Evolutionary conservation across 129 eudicot genomes (phyloP), one percentile per base, ranked within the genome.

Genomic region (Ambrosia trifida): DNA sequence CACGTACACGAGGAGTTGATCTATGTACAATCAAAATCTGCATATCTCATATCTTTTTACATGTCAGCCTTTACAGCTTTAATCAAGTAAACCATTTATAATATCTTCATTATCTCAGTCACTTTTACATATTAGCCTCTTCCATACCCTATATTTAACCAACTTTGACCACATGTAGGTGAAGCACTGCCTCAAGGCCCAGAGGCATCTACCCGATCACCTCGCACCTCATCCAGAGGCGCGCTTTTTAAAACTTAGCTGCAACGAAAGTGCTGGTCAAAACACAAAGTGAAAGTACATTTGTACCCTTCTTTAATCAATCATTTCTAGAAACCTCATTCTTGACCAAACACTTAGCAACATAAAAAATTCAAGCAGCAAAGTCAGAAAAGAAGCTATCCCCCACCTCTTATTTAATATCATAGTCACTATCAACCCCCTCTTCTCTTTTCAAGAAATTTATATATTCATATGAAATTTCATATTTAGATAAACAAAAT

Each of bases 271-370:
- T 58, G 11, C 28, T 4, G 0, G 14, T 4, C 58, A 72, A 4
- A 71, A 71, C 54, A 10, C 17, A 56, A 57, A 41, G 41, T 18
- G 47, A 38, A 56, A 40, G 43, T 71, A 71, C 75, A 12, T 38
- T 12, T 19, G 41, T 70, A 12, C 56, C 43, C 43, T 54, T 70
- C 30, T 40, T 50, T 7, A 38, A 20, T 14, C 11, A 46, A 47
- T 14, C 0, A 45, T 45, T 20, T 70, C 74, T 10, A 4, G 45
- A 11, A 69, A 12, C 45, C n/a, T 54, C 12, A 20, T 7, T 24
- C 0, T 43, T n/a, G 4, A 13, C 57, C 47, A 59, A 71, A 57
- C 58, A 36, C 24, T 57, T 19, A 20, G 14, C 12, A 72, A 44
- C 56, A 28, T 58, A 31, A 1, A 59, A 72, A 28, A 30, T 58